phyloP scores from a whole-genome alignment of 2,329 filamentous ascomycete species.

The Chrysoporthe deuterocubensis region DNA sequence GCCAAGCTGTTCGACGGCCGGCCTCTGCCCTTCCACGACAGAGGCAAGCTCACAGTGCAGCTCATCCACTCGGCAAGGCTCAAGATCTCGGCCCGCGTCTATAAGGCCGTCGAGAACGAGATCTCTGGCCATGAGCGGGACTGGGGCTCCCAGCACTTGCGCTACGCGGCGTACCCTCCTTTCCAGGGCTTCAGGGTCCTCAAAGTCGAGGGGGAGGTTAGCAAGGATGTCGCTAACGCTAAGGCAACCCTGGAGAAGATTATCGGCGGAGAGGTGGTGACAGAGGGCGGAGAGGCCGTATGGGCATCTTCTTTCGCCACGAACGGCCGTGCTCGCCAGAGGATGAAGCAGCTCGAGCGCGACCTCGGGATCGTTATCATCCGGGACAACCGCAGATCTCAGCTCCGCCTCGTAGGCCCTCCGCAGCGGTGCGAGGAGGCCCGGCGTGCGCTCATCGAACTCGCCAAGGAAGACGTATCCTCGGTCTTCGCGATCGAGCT shows the following conservation, averaged over 20 bases:
- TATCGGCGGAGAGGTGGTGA: constrained; percentile 39
- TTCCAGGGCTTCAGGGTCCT: constrained; percentile 38
- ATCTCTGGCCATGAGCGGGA: constrained; percentile 34
- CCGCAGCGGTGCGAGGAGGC: too few species aligned
- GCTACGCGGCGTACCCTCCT: constrained; percentile 35
- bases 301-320: constrained; percentile 39
- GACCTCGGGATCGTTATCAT: too few species aligned
- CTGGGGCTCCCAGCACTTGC: constrained; percentile 40
- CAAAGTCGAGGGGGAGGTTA: constrained; percentile 43
- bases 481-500: constrained; percentile 36
- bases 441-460: constrained; percentile 7
- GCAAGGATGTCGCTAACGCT: constrained; percentile 37
- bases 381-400: too few species aligned
- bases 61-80: constrained; percentile 43
- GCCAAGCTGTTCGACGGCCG: constrained; percentile 37
- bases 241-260: constrained; percentile 33
- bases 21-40: constrained; percentile 34
- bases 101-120: constrained; percentile 36
- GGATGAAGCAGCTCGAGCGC: too few species aligned
- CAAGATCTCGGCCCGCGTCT: constrained; percentile 42
- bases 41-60: constrained; percentile 38
- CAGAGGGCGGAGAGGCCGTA: constrained; percentile 32
- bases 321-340: constrained; percentile 28
- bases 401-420: too few species aligned
- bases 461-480: constrained; percentile 27